Conservation (phyloP, 768 basidiomycete genomes). For the Tulasnella sp. region DNA sequence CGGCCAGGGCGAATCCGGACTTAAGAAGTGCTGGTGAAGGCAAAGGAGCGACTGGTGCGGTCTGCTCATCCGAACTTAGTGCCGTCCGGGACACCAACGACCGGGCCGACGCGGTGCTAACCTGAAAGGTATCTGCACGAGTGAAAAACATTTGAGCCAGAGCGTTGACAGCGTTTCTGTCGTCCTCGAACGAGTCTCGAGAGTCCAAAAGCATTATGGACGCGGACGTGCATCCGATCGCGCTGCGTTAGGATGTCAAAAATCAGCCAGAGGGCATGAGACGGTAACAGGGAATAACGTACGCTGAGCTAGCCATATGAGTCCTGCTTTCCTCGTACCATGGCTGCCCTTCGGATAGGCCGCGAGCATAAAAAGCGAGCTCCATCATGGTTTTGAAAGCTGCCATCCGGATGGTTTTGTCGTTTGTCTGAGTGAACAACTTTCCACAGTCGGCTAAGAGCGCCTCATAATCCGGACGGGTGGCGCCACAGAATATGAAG, state of each 20-base stretch:
- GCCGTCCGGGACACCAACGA: neutral
- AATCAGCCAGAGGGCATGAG: neutral
- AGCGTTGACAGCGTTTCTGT: slow-evolving; percentile 25
- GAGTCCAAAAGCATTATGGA: slow-evolving; percentile 29
- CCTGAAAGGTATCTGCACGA: slow-evolving; percentile 5
- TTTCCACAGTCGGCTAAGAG: slow-evolving; percentile 43
- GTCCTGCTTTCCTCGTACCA: slow-evolving; percentile 30
- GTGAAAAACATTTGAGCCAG: slow-evolving; percentile 20
- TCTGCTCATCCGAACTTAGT: slow-evolving; percentile 7
- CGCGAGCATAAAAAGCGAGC: slow-evolving; percentile 16
- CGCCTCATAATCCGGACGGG: slow-evolving; percentile 44
- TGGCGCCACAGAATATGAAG: slow-evolving; percentile 58
- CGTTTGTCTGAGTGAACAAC: slow-evolving; percentile 31
- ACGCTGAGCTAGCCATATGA: slow-evolving; percentile 3
- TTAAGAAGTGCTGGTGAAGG: neutral
- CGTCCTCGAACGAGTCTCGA: slow-evolving; percentile 31
- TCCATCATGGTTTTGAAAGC: slow-evolving; percentile 24
- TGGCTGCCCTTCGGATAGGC: slow-evolving; percentile 24
- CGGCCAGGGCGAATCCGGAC: slow-evolving; percentile 68
- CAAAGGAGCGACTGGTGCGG: neutral
- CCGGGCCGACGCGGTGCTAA: neutral
- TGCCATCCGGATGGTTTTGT: slow-evolving; percentile 30
- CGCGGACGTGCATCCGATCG: slow-evolving; percentile 11
- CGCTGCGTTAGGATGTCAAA: neutral
- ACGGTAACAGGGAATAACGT: neutral